Conservation (phyloP, 495 filamentous ascomycete species). For the Neurospora cerealis region DNA sequence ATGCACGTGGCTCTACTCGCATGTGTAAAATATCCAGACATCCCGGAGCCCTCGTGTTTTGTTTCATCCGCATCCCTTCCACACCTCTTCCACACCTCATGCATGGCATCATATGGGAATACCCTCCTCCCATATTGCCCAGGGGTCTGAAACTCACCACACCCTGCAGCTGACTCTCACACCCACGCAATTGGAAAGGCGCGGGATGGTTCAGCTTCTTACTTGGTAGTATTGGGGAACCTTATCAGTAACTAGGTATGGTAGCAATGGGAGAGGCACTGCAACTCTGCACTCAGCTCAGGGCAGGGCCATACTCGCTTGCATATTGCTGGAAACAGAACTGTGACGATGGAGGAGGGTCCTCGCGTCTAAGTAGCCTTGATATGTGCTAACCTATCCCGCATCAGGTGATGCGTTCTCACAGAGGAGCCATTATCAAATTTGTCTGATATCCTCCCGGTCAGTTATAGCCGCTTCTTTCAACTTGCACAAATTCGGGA, state of each 20-base stretch:
- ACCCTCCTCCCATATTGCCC: background rate
- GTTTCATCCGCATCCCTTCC: background rate
- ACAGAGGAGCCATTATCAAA: background rate
- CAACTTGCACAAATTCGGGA: background rate
- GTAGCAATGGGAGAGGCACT: background rate
- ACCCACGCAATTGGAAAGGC: background rate
- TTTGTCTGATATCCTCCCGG: background rate
- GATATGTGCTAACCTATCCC: background rate
- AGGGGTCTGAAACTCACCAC: background rate
- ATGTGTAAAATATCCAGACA: background rate
- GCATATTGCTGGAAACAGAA: background rate
- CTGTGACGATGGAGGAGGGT: background rate
- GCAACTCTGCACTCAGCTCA: background rate
- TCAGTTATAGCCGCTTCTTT: background rate
- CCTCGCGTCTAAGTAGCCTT: background rate
- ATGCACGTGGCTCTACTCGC: background rate
- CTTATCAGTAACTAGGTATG: background rate
- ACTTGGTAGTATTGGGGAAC: background rate
- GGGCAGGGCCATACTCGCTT: background rate
- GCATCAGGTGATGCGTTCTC: background rate
- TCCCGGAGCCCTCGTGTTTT: background rate
- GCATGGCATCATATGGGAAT: background rate
- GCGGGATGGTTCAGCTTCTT: background rate
- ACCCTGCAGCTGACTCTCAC: background rate
- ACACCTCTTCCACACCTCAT: background rate